A percentile compares a stretch with the other conserved stretches of the same genome.
These are phyloP conservation scores for Cadophora sp. DNA, from an alignment of 2,329 filamentous ascomycete genomes.

Conservation along the genomic window DNA sequence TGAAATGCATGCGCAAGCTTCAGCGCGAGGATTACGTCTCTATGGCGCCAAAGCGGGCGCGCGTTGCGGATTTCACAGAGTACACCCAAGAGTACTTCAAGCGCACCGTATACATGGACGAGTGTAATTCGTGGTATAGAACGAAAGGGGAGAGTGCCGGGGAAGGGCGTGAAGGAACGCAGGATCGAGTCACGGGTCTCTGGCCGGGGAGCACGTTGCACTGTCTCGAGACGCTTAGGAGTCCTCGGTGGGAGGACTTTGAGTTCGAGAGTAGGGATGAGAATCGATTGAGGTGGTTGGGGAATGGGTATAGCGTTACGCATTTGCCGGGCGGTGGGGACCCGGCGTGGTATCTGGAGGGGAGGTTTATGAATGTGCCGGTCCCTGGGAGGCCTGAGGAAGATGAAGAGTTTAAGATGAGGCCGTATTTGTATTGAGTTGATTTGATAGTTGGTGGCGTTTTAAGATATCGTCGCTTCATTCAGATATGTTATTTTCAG, in stretches of 20 bases:
- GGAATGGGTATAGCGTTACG: slow-evolving; percentile 52
- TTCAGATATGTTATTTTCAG: too few species aligned
- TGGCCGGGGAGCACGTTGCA: slow-evolving; percentile 48
- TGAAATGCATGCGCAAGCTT: slow-evolving; percentile 42
- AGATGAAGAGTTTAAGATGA: slow-evolving; percentile 44
- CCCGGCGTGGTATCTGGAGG: slow-evolving; percentile 51
- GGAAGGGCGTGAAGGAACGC: too few species aligned
- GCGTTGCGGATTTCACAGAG: slow-evolving; percentile 57
- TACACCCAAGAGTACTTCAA: slow-evolving; percentile 60
- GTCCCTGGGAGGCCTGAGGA: slow-evolving; percentile 48
- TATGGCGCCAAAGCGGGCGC: slow-evolving; percentile 54
- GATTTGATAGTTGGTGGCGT: too few species aligned
- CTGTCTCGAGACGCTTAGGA: slow-evolving; percentile 55
- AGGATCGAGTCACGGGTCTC: slow-evolving; percentile 49
- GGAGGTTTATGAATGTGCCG: slow-evolving; percentile 49
- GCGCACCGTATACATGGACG: slow-evolving; percentile 56
- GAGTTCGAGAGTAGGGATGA: slow-evolving; percentile 44
- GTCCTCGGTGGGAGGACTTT: slow-evolving; percentile 64
- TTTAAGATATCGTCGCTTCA: too few species aligned
- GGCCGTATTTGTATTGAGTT: slow-evolving; percentile 48
- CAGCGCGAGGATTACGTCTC: slow-evolving; percentile 56
- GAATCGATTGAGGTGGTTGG: slow-evolving; percentile 51
- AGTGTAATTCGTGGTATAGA: slow-evolving; percentile 44
- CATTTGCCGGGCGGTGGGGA: slow-evolving; percentile 50
- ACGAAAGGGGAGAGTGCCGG: slow-evolving; percentile 46